A percentile compares a stretch with the other conserved stretches of the same genome.
Evolutionary conservation across 192 early-diverging fungal genomes (phyloP).

Genomic region (Funneliformis geosporum): DNA sequence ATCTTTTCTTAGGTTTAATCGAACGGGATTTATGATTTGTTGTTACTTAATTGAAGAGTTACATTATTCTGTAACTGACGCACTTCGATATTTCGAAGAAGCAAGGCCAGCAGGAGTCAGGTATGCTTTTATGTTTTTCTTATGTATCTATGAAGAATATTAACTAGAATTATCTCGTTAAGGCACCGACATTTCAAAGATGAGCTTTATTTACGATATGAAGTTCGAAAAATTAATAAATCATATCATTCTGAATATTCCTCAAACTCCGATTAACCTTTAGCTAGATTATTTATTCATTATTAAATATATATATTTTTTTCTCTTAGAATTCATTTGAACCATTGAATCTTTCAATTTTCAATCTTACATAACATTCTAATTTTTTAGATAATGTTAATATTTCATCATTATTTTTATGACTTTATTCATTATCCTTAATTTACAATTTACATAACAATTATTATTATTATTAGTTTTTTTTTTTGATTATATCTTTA

Average conservation of each 20-base stretch:
- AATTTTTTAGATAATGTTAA: too few species aligned
- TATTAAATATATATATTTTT: too few species aligned
- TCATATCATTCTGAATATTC: background rate
- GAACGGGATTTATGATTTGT: constrained; percentile 60
- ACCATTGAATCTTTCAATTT: too few species aligned
- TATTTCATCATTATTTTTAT: too few species aligned
- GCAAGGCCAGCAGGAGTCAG: constrained; percentile 52
- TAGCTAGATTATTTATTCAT: background rate
- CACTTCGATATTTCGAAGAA: constrained; percentile 46
- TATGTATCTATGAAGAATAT: background rate
- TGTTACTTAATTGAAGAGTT: constrained; percentile 56
- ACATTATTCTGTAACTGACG: constrained; percentile 50
- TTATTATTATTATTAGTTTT: too few species aligned
- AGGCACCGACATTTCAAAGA: constrained; percentile 60
- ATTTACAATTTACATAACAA: too few species aligned
- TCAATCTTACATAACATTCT: too few species aligned
- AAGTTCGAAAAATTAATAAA: constrained; percentile 26
- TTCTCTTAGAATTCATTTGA: too few species aligned
- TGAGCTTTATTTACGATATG: constrained; percentile 57
- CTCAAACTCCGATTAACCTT: background rate
- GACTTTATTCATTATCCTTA: too few species aligned
- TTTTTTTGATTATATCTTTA: too few species aligned
- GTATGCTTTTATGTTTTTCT: constrained; percentile 23
- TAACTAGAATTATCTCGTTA: background rate
- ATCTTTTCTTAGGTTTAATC: constrained; percentile 45